Percentiles rank a stretch among this genome's conserved stretches.
These are phyloP conservation scores for Cucumis hystrix DNA, from an alignment of 306 rosid species.

Conservation along the genomic window DNA sequence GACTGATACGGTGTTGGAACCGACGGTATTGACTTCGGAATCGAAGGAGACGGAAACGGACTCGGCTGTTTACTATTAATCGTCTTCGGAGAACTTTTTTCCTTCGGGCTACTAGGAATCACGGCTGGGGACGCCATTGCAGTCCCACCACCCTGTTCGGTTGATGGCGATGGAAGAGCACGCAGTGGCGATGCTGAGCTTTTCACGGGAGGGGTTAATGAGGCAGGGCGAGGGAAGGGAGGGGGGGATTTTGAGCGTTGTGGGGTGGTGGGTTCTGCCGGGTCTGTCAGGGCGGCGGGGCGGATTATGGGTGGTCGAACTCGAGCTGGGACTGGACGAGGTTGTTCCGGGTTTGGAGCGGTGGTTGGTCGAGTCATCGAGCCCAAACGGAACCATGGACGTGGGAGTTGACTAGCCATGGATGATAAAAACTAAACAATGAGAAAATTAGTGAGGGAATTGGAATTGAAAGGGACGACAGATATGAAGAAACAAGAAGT, in stretches of 20 bases:
- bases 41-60: not conserved
- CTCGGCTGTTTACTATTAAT: not conserved
- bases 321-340: not conserved
- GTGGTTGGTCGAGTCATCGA: constrained; percentile 5
- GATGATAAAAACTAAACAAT: not conserved
- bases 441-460: not conserved
- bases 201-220: not conserved
- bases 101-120: not conserved
- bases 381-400: constrained; percentile 14
- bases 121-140: not conserved
- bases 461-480: not conserved
- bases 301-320: not conserved
- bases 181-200: not conserved
- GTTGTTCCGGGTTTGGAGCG: not conserved
- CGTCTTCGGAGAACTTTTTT: not conserved
- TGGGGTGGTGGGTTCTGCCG: not conserved
- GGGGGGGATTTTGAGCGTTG: not conserved
- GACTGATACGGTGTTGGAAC: not conserved
- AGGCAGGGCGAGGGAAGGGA: not conserved
- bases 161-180: not conserved
- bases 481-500: not conserved
- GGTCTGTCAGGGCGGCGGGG: not conserved
- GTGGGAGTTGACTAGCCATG: not conserved
- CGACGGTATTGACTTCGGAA: not conserved
- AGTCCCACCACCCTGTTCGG: not conserved